phyloP scores from a whole-genome alignment of 768 basidiomycete species.

The Epithele typhae region DNA sequence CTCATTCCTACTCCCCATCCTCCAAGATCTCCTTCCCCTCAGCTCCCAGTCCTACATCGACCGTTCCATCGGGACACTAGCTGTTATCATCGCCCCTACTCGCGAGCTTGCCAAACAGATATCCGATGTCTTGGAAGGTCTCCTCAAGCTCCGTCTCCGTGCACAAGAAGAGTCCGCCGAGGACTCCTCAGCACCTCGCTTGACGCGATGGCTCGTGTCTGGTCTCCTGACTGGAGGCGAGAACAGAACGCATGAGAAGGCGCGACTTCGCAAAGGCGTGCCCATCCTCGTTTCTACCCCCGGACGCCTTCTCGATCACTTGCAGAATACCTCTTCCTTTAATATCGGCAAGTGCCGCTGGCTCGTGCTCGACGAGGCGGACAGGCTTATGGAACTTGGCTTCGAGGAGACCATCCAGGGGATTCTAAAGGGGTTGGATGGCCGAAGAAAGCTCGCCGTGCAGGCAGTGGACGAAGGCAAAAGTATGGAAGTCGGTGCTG shows the following conservation, averaged over 20 bases:
- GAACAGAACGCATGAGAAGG: constrained; percentile 93
- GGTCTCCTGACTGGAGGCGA: constrained; percentile 93
- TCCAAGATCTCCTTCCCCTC: constrained; percentile 90
- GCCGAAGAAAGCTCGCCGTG: constrained; percentile 66
- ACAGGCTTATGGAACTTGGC: constrained; percentile 95
- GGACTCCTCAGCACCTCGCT: constrained; percentile 36
- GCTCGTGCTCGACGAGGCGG: constrained; percentile 96
- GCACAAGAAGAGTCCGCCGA: constrained; percentile 50
- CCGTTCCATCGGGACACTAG: constrained; percentile 90
- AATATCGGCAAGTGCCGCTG: constrained; percentile 92
- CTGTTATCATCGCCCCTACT: constrained; percentile 92
- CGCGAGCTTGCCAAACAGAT: constrained; percentile 97
- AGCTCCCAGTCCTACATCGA: constrained; percentile 91
- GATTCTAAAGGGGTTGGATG: constrained; percentile 84
- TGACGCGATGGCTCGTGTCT: constrained; percentile 92
- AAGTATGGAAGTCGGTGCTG: constrained; percentile 73
- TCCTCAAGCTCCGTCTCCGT: constrained; percentile 74
- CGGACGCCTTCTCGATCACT: constrained; percentile 90
- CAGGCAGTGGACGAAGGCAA: constrained; percentile 65
- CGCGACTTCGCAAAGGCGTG: constrained; percentile 87
- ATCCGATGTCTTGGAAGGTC: constrained; percentile 83
- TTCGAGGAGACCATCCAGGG: constrained; percentile 95
- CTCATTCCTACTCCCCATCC: constrained; percentile 88
- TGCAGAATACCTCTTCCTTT: constrained; percentile 93
- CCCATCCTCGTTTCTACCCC: constrained; percentile 96